Conservation (phyloP, 2,329 filamentous ascomycete species). For the Hyphodiscus sp. region DNA sequence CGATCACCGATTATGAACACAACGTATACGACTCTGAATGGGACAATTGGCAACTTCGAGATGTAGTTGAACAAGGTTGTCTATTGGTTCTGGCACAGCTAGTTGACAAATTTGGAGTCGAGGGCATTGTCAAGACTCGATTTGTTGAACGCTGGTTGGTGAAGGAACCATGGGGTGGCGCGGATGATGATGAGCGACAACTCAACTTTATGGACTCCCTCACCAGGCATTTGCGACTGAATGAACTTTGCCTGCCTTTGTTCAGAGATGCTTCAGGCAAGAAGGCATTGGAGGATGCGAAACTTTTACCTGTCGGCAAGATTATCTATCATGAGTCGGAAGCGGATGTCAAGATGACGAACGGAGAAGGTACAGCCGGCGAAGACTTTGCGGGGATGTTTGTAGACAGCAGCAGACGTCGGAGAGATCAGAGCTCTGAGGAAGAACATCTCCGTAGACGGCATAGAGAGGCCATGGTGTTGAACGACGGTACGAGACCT, state of each 20-base stretch:
- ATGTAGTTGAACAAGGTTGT: slow-evolving; percentile 54
- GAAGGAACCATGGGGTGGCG: slow-evolving; percentile 62
- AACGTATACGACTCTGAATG: slow-evolving; percentile 49
- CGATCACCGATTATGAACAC: slow-evolving; percentile 43
- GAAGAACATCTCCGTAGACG: slow-evolving; percentile 69
- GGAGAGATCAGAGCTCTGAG: slow-evolving; percentile 50
- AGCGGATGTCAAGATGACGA: slow-evolving; percentile 36
- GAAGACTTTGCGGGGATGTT: slow-evolving; percentile 26
- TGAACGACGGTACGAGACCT: slow-evolving; percentile 77
- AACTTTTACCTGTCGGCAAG: slow-evolving; percentile 19
- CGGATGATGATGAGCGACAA: slow-evolving; percentile 44
- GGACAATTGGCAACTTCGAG: slow-evolving; percentile 57
- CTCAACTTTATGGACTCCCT: slow-evolving; percentile 41
- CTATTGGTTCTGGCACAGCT: slow-evolving; percentile 53
- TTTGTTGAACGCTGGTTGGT: slow-evolving; percentile 70
- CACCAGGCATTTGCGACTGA: slow-evolving; percentile 25
- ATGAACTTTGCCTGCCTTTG: slow-evolving; percentile 41
- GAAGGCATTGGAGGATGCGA: slow-evolving; percentile 22
- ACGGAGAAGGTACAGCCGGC: slow-evolving; percentile 43
- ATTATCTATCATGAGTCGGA: slow-evolving; percentile 26
- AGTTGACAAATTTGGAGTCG: slow-evolving; percentile 44
- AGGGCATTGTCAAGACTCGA: slow-evolving; percentile 52
- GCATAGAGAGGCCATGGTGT: slow-evolving; percentile 81
- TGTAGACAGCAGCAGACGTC: slow-evolving; percentile 30
- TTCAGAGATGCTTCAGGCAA: slow-evolving; percentile 23